Base-by-base conservation (phyloP, 768 basidiomycete genomes). In the Rhizopogon salebrosus region DNA sequence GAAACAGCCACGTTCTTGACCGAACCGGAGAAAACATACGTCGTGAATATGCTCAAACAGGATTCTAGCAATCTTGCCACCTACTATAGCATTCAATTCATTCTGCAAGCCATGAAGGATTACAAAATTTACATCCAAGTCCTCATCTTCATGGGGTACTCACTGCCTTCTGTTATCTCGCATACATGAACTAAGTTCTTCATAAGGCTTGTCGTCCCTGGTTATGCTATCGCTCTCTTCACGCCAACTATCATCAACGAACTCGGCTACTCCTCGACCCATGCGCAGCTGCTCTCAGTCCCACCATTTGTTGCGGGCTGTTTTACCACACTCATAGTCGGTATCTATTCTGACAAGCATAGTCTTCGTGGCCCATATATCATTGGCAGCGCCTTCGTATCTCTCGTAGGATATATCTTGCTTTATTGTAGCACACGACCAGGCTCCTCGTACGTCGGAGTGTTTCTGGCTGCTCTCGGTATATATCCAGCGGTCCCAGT, bases 1-100 rank as follows among this genome's bases (percentile, higher is more conserved):
- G 76, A 77, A 56, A 84, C 82, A 1, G 82, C 82, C 16, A 71
- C 66, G 18, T 85, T 83, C 67, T 64, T 84, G 52, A 75, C 72
- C 8, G 68, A 72, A 4, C 49, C 59, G 3, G 82, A 84, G 57
- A 73, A 71, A 42, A 54, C 48, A 38, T 58, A 65, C 43, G 62
- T 81, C 4, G 49, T 74, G 7, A 53, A 70, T 14, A 64, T 76
- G 69, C 59, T 81, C 48, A 74, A 72, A 56, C 70, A 73, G 45
- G 79, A 80, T 46, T 59, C 68, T 1, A 73, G 72, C 54, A 70
- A 72, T 52, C 73, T 74, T 27, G 70, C 76, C 8, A 77, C 74
- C 2, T 72, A 76, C 51, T 79, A 68, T 48, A 67, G 74, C 38
- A 65, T 60, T 18, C 68, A 67, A 43, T 80, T 79, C 46, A 67